Evolutionary conservation across 805 yeast genomes (phyloP).

Genomic region (Maudiozyma turicensis): DNA sequence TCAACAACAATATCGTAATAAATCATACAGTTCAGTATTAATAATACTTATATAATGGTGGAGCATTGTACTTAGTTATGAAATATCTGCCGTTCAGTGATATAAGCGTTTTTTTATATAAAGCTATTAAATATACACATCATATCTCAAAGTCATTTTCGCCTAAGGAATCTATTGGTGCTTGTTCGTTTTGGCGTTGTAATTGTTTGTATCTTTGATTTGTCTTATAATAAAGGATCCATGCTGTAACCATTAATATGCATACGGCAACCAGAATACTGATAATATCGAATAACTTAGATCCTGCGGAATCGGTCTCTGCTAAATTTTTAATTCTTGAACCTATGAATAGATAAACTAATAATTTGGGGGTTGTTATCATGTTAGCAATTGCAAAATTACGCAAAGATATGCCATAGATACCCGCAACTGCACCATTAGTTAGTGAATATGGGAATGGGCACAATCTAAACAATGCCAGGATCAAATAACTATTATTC

Average conservation of each 20-base stretch:
- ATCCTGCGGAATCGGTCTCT: slow-evolving; percentile 38
- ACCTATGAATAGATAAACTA: slow-evolving; percentile 73
- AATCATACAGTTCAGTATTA: too few relatives aligned
- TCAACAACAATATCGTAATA: too few relatives aligned
- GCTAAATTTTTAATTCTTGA: slow-evolving; percentile 63
- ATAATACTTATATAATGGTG: too few relatives aligned
- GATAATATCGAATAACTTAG: slow-evolving; percentile 51
- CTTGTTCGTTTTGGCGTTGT: slow-evolving; percentile 8
- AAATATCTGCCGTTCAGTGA: background rate
- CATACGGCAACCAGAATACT: slow-evolving; percentile 49
- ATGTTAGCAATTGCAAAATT: slow-evolving; percentile 64
- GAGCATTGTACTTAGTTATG: too few relatives aligned
- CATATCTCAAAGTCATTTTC: slow-evolving; percentile 8
- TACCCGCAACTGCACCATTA: slow-evolving; percentile 85
- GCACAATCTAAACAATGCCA: slow-evolving; percentile 69
- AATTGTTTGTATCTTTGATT: slow-evolving; percentile 28
- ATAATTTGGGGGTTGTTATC: slow-evolving; percentile 70
- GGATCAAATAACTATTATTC: slow-evolving; percentile 52
- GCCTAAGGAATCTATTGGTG: slow-evolving; percentile 1
- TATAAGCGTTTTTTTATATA: background rate
- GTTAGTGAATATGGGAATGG: slow-evolving; percentile 90
- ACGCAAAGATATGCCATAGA: slow-evolving; percentile 58
- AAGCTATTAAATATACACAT: background rate
- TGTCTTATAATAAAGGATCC: slow-evolving; percentile 52
- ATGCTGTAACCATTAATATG: slow-evolving; percentile 52